Base-by-base conservation (phyloP, 352 stramenopile species). In the Blastocystis hominis region DNA sequence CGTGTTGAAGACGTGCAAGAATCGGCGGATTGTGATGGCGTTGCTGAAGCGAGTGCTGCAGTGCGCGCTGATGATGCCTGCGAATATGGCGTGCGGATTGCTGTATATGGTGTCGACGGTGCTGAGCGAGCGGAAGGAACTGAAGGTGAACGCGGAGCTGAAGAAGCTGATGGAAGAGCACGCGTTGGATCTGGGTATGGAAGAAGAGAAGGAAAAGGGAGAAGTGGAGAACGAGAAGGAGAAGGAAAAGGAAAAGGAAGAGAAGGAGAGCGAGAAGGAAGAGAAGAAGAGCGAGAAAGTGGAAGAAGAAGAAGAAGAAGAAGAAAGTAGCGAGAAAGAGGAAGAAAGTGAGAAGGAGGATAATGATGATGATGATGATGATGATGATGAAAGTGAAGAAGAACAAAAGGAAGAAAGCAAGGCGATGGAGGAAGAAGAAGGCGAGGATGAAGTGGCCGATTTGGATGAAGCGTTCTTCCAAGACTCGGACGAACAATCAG, bases 41-140 rank as follows among this genome's bases (percentile, higher is more conserved):
- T 92, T 95, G 76, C 90, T 93, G 38, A 95, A 95, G 91, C 91
- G 93, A 10, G 89, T 95, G 78, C 76, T 95, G 54, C 92, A 95
- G 89, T 89, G 94, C 54, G 92, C 91, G 24, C 92, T 91, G 24
- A 90, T 91, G 4, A 95, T 95, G 92, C 89, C 91, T 38, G 91
- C 92, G 0, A 91, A 92, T 59, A 95, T 95, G 64, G 89, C 90
- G 13, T 94, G 92, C 79, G 92, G 91, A 10, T 90, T 94, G 89
- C 90, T 95, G 10, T 94, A 94, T 78, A 64, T 95, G 86, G 75
- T 95, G 30, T 95, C 92, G 3, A 92, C 94, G 70, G 80, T 95
- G 40, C 75, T 94, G 36, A 93, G 93, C 89, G 76, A 86, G 62
- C 53, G 75, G 9, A 44, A 38, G 2, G 75, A 70, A 24, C 30